A percentile compares a stretch with the other conserved stretches of the same genome.
These are phyloP conservation scores for Cladosporium velox DNA, from an alignment of 2,329 filamentous ascomycete species.

Conservation along the genomic window DNA sequence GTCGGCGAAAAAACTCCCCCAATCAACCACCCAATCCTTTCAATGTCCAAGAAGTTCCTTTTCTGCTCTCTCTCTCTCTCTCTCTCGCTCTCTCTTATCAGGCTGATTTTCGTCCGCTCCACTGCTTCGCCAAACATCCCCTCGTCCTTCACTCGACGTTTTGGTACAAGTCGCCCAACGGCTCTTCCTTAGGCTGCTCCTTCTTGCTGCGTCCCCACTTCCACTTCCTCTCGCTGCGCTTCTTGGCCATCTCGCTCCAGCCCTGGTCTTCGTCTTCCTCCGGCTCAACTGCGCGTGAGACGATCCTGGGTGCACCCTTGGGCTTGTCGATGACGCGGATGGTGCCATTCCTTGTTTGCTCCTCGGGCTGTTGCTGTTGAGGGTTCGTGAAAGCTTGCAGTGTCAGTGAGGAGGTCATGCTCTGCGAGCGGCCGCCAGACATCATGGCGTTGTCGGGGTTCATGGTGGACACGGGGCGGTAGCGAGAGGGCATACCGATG, in stretches of 20 bases:
- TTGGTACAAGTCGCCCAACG: conserved; percentile 34
- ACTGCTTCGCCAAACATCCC: not conserved
- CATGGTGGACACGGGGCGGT: conserved; percentile 74
- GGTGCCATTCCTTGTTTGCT: conserved; percentile 31
- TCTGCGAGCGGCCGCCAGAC: conserved; percentile 41
- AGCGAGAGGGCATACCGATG: conserved; percentile 83
- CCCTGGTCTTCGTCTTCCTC: conserved; percentile 42
- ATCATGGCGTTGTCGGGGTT: conserved; percentile 21
- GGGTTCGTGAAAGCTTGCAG: conserved; percentile 33
- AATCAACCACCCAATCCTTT: not conserved
- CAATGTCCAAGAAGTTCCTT: not conserved
- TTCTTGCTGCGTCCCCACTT: conserved; percentile 30
- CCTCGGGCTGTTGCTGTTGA: not conserved
- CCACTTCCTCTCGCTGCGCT: conserved; percentile 37
- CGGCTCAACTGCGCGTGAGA: conserved; percentile 26
- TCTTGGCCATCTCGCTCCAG: conserved; percentile 40
- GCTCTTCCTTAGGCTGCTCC: conserved; percentile 31
- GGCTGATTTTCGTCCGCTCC: not conserved
- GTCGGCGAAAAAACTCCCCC: not conserved
- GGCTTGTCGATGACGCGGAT: conserved; percentile 42
- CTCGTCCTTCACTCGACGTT: conserved; percentile 3
- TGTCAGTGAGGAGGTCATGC: conserved; percentile 38
- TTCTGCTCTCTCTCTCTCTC: too few species aligned
- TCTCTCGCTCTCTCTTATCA: not conserved
- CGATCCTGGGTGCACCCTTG: conserved; percentile 36